Base-by-base conservation (phyloP, 495 filamentous ascomycete genomes). In the Aspergillus ellipticus region DNA sequence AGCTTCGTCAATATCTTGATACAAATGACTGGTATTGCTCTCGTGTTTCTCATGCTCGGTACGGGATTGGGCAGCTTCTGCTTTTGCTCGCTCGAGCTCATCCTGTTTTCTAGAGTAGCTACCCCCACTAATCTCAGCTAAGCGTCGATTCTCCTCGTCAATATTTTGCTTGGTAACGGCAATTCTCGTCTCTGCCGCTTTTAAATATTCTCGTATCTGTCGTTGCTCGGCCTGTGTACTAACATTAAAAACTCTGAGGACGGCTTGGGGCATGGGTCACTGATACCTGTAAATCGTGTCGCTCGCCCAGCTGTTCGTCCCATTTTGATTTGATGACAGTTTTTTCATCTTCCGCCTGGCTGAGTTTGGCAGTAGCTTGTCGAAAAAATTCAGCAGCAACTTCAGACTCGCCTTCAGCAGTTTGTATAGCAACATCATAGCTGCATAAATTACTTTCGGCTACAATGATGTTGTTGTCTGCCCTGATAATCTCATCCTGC, bases 371-470 rank as follows among this genome's bases (percentile, higher is more conserved):
- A 43, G 82, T 77, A 10, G 84, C 81, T 49, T 75, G 67, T 16
- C 77, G 72, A 20, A 84, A 64, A 49, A 79, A 80, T 42, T 82
- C 81, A 53, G 79, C 79, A 4, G 81, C 76, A 31, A 81, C 76
- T 59, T 83, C 82, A 15, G 55, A 57, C 35, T 77, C 73, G 11
- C 69, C 59, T 39, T 85, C 70, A 22, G 73, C 75, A 9, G 71
- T 66, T 49, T 73, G 75, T 60, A 77, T 78, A 11, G 59, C 61
- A 13, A 53, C 59, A 61, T 81, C 76, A 47, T 75, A 76, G 19
- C 49, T 61, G 15, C 55, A 58, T 26, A 76, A 63, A 45, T 64
- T 70, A 29, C 71, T 68, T 55, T 81, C 74, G 21, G 74, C 69
- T 2, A 57, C 60, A 5, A 53, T 47, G 52, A 86, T 81, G 19